These are phyloP conservation scores for Colletotrichum sp. DNA, from an alignment of 2,329 filamentous ascomycete species.

Conservation along the genomic window DNA sequence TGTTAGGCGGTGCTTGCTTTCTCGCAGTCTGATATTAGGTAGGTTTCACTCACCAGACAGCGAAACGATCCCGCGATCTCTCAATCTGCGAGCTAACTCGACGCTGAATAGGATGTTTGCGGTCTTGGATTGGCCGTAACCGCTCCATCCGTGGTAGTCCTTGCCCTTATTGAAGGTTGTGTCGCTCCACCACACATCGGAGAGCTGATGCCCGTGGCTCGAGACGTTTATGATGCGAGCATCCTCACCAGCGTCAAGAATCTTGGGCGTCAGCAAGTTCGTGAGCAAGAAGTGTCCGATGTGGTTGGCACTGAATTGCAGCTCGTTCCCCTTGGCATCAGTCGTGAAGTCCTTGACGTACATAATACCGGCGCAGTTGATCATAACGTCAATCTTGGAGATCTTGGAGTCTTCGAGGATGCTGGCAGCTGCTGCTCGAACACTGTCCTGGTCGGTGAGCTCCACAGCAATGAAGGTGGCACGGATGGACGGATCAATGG, in stretches of 20 bases:
- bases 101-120: neutral
- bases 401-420: neutral
- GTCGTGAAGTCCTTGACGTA: neutral
- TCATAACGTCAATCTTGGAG: neutral
- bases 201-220: neutral
- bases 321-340: neutral
- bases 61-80: fast-evolving
- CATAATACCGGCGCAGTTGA: neutral
- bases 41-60: neutral
- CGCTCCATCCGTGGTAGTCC: neutral
- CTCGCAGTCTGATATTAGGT: fast-evolving
- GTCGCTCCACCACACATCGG: neutral
- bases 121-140: neutral
- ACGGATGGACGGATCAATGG: neutral
- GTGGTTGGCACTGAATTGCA: neutral
- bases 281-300: neutral
- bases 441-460: neutral
- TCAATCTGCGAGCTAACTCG: neutral
- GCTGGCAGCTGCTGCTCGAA: neutral
- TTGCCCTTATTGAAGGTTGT: neutral
- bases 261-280: neutral
- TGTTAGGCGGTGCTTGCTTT: neutral
- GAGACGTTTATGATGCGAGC: neutral
- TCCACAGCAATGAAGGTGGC: neutral
- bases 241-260: neutral